phyloP scores from a whole-genome alignment of 2,329 filamentous ascomycete species.

The Aureobasidium vineae region DNA sequence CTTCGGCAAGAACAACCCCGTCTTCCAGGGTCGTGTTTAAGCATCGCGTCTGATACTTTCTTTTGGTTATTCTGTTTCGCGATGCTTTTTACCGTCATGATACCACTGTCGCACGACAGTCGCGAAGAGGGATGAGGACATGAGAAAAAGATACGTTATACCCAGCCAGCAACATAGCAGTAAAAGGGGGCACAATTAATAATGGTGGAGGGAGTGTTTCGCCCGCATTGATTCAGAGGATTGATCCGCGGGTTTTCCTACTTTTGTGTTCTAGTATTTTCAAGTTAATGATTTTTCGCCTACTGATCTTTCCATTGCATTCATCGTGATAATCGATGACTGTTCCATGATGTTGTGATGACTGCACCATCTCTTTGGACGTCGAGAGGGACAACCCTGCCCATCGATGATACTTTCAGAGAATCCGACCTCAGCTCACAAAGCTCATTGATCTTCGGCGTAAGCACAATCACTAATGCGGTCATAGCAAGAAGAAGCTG shows the following conservation, averaged over 20 bases:
- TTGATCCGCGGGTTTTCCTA: background rate
- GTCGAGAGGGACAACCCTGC: background rate
- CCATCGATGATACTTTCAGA: background rate
- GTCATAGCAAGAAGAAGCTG: background rate
- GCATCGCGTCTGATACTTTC: background rate
- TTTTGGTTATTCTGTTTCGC: conserved; percentile 12
- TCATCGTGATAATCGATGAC: too few species aligned
- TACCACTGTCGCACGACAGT: conserved; percentile 33
- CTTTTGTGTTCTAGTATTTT: conserved; percentile 10
- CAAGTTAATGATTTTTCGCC: conserved; percentile 10
- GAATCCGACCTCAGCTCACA: background rate
- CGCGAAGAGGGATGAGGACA: conserved; percentile 10
- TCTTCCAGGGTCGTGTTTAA: conserved; percentile 43
- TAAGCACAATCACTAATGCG: background rate
- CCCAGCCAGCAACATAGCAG: conserved; percentile 14
- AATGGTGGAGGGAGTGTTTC: conserved; percentile 1
- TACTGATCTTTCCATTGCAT: background rate
- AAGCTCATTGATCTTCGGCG: background rate
- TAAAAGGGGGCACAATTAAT: background rate
- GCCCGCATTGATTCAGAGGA: conserved; percentile 1
- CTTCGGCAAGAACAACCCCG: conserved; percentile 46
- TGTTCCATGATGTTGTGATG: background rate
- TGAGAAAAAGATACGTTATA: conserved; percentile 21
- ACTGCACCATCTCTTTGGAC: background rate
- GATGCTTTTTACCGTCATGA: conserved; percentile 30